Base-by-base conservation (phyloP, 1,284 basidiomycete genomes). In the Baeospora myosura region DNA sequence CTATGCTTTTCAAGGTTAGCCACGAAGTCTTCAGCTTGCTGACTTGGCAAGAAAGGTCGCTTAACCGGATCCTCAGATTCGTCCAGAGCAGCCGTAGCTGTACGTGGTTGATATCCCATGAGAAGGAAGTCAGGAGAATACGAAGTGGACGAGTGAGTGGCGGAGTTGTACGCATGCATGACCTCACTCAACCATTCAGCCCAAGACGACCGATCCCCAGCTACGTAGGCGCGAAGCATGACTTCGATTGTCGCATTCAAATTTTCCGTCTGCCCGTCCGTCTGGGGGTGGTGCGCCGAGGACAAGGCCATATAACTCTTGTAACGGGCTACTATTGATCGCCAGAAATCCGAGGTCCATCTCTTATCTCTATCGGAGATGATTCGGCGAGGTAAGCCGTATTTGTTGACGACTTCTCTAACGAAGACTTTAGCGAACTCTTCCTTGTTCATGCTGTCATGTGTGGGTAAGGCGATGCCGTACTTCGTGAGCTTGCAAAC, bases 401-500 rank as follows among this genome's bases (percentile, higher is more conserved):
- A 56, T 7, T 42, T 31, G 16, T 28, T 38, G 4, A 45, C 43
- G 11, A 55, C 39, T 24, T 55, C 48, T 5, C 45, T 33, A 6
- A 51, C 36, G 40, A 59, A 55, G 17, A 55, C 18, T 10, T 25
- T 2, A 0, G 54, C 52, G 18, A 54, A 48, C 8, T 44, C 47
- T 14, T 41, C 36, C 10, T 40, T 39, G 6, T 30, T 40, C 35
- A 54, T 17, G 0, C 32, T 37, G 0, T 38, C 38, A n/a, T 33
- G 42, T 10, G 53, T 53, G 0, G 63, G 62, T 6, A 68, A 58
- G 39, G 69, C 62, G 30, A 57, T 43, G 0, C 59, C 52, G 43
- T 51, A 48, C 47, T 71, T 70, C 12, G 65, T 60, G 8, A 68
- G 49, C 1, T 63, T 52, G 44, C 65, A 59, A 4, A 67, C 62